These are phyloP conservation scores for Jimgerdemannia flammicorona DNA, from an alignment of 192 early-diverging fungal species.

Conservation along the genomic window DNA sequence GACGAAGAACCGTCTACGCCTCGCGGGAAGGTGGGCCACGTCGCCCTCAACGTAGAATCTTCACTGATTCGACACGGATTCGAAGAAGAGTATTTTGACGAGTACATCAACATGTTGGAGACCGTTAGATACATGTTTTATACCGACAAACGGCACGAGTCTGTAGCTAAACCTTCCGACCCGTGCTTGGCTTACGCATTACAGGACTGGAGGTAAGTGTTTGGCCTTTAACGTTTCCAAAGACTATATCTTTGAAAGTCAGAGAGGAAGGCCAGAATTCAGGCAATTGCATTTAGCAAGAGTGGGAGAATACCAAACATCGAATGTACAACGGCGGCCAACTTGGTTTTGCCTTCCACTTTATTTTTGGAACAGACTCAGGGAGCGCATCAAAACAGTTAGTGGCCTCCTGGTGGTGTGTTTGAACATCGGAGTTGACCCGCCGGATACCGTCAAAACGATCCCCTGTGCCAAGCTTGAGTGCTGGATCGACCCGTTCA, in stretches of 20 bases:
- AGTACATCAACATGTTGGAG: slow-evolving; percentile 24
- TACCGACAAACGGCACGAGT: slow-evolving; percentile 53
- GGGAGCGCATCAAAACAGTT: slow-evolving; percentile 61
- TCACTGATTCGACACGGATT: slow-evolving; percentile 43
- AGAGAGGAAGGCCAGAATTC: too few relatives aligned
- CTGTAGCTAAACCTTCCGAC: slow-evolving; percentile 24
- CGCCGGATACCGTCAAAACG: slow-evolving; percentile 90
- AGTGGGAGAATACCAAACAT: not conserved
- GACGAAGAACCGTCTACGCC: not conserved
- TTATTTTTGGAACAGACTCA: not conserved
- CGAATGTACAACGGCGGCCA: not conserved
- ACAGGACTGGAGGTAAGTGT: slow-evolving; percentile 44
- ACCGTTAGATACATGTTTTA: slow-evolving; percentile 46
- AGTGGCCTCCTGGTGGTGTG: slow-evolving; percentile 87
- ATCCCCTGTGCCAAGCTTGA: slow-evolving; percentile 85
- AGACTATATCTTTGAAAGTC: not conserved
- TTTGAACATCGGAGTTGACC: slow-evolving; percentile 93
- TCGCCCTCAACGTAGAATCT: not conserved
- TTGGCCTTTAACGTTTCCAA: not conserved
- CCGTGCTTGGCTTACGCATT: slow-evolving; percentile 22
- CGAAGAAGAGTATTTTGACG: slow-evolving; percentile 44
- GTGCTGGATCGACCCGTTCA: slow-evolving; percentile 93
- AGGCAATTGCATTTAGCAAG: too few relatives aligned
- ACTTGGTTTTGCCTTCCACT: not conserved
- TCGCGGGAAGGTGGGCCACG: not conserved